These are phyloP conservation scores for Remersonia thermophila DNA, from an alignment of 2,329 filamentous ascomycete genomes.

Conservation along the genomic window DNA sequence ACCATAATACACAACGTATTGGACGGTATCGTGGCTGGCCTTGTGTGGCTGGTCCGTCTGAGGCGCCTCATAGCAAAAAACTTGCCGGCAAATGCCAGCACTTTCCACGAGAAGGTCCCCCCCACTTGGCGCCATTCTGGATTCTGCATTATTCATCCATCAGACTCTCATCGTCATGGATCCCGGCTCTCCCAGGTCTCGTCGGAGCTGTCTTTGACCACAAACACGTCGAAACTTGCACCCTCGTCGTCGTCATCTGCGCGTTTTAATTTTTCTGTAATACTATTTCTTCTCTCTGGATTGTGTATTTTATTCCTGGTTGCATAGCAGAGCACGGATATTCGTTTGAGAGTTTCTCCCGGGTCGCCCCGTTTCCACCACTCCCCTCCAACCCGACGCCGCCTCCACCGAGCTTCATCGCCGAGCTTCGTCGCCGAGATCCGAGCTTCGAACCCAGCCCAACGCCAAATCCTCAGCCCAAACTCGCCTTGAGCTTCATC, in stretches of 20 bases:
- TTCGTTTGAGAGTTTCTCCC: too few species aligned
- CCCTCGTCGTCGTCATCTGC: background rate
- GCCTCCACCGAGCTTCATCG: too few species aligned
- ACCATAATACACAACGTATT: too few species aligned
- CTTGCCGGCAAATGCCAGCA: conserved; percentile 10
- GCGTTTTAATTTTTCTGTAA: conserved; percentile 9
- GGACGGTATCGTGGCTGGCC: too few species aligned
- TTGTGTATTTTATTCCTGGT: conserved; percentile 1
- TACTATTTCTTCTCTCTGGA: conserved; percentile 1
- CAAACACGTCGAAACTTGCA: conserved; percentile 1
- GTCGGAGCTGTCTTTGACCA: conserved; percentile 11
- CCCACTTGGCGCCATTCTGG: background rate
- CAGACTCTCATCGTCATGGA: conserved; percentile 9
- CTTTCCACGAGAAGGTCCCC: conserved; percentile 8
- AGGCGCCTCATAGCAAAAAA: background rate
- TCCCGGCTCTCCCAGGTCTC: conserved; percentile 10
- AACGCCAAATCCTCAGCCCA: conserved; percentile 11
- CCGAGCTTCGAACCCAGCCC: too few species aligned
- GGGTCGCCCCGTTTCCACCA: too few species aligned
- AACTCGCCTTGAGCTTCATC: conserved; percentile 5
- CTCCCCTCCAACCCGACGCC: too few species aligned
- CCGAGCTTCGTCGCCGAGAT: conserved; percentile 1
- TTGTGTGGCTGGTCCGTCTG: too few species aligned
- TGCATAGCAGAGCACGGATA: conserved; percentile 6
- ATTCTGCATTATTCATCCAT: conserved; percentile 17